These are phyloP conservation scores for Debaryomyces nepalensis DNA, from an alignment of 1,139 yeast genomes.

Conservation along the genomic window DNA sequence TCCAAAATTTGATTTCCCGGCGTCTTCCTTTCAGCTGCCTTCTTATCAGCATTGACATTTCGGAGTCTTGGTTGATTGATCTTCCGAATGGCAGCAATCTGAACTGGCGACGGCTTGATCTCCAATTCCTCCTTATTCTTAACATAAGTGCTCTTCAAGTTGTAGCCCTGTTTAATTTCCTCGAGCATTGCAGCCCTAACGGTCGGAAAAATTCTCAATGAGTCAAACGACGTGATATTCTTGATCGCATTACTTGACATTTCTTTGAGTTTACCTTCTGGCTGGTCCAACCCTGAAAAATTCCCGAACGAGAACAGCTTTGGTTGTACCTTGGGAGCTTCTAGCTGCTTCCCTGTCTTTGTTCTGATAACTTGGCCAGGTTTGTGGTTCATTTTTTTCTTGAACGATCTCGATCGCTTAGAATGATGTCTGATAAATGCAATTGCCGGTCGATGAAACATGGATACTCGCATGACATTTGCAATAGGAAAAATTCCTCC, in stretches of 20 bases:
- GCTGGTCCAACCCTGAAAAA: constrained; percentile 31
- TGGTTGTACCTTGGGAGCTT: constrained; percentile 18
- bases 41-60: constrained; percentile 25
- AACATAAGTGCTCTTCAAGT: constrained; percentile 42
- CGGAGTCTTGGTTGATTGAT: constrained; percentile 40
- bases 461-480: constrained; percentile 5
- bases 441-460: background rate
- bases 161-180: constrained; percentile 58
- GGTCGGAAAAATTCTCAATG: constrained; percentile 66
- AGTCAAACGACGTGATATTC: constrained; percentile 63
- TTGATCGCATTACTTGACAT: constrained; percentile 37
- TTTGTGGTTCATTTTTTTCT: constrained; percentile 7
- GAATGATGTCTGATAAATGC: constrained; percentile 6
- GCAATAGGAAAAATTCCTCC: constrained; percentile 3
- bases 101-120: constrained; percentile 49
- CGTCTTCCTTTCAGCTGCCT: constrained; percentile 29
- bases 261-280: constrained; percentile 24
- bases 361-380: constrained; percentile 13
- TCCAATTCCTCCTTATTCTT: constrained; percentile 35
- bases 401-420: constrained; percentile 9
- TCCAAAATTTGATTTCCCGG: constrained; percentile 27
- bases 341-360: constrained; percentile 14
- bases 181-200: constrained; percentile 66
- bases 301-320: constrained; percentile 26
- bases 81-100: constrained; percentile 50